Percentiles rank a stretch among this genome's conserved stretches.
Evolutionary conservation across 2,329 filamentous ascomycete genomes (phyloP).

Genomic region (Ceratocystis papillata): DNA sequence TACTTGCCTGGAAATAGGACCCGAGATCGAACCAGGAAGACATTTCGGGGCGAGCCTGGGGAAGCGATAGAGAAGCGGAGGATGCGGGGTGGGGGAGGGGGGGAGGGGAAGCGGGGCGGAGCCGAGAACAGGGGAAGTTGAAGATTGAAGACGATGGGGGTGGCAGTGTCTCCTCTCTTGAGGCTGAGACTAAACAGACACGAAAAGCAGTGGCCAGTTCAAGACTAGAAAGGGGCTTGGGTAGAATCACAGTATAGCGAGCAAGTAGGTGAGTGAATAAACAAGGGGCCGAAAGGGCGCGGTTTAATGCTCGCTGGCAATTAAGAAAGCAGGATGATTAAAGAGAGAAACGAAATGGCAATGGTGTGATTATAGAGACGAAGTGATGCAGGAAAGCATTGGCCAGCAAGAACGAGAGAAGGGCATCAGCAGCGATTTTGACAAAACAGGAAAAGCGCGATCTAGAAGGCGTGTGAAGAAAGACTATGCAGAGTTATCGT

Average conservation of each 20-base stretch:
- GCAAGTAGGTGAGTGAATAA: not conserved
- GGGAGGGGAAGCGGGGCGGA: not conserved
- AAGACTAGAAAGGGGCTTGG: not conserved
- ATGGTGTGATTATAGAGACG: not conserved
- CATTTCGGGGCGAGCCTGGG: not conserved
- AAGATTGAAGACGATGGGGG: not conserved
- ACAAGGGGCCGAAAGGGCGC: not conserved
- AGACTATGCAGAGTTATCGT: not conserved
- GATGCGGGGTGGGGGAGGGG: not conserved
- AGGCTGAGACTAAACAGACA: not conserved
- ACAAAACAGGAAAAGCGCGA: not conserved
- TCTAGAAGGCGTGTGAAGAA: not conserved
- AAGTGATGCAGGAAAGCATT: conserved; percentile 3
- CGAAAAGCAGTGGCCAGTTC: not conserved
- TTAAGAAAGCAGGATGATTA: not conserved
- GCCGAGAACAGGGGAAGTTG: not conserved
- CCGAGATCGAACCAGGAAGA: conserved; percentile 19
- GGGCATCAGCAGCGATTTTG: not conserved
- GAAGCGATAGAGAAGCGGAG: not conserved
- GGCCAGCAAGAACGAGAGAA: not conserved
- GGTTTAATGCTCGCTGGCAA: not conserved
- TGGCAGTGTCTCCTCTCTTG: not conserved
- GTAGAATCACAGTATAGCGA: not conserved
- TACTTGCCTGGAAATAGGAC: conserved; percentile 22
- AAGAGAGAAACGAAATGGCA: not conserved